Base-by-base conservation (phyloP, 139 green algal genomes). In the Coccomyxa sp. region DNA sequence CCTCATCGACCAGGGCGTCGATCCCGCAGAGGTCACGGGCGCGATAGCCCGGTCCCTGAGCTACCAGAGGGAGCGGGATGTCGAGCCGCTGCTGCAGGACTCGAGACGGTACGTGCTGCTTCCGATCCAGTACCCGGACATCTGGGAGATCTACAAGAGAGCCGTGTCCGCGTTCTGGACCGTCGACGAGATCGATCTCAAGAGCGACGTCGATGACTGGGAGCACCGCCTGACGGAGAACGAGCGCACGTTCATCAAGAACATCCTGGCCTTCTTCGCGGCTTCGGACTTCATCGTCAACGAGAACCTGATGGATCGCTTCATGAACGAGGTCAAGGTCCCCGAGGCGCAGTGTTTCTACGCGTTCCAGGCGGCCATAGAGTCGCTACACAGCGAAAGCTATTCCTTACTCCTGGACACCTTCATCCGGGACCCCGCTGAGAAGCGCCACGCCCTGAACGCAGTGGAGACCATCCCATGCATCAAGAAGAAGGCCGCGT, bases 191-290 rank as follows among this genome's bases (percentile, higher is more conserved):
- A 69, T 91, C 10, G 84, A 89, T 79, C 77, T 91, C 5, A 74
- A 55, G 12, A 29, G 78, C 39, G 84, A 91, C 78, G 73, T 81
- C 35, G 58, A 81, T 64, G 44, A 89, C 68, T 91, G 80, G 80
- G 77, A 39, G 64, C 10, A 58, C 44, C 29, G n/a, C 29, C 64
- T 72, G 64, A 72, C 64, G 29, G 77, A 88, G n/a, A 79, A 87
- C 80, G 90, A 94, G 85, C 76, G 74, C 74, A 83, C 90, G 79
- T 92, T 94, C 70, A 79, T 94, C n/a, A 85, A 82, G 58, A 81
- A 89, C 41, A 75, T 94, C 29, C 79, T 94, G 29, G 90, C 86
- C 22, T 94, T 93, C 78, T 94, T 94, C 82, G 89, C 90, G 34
- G 73, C 86, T 0, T 87, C 80, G 0, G 90, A 94, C 74, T 86